These are phyloP conservation scores for Fusarium sp. DNA, from an alignment of 2,329 filamentous ascomycete genomes.

Conservation along the genomic window DNA sequence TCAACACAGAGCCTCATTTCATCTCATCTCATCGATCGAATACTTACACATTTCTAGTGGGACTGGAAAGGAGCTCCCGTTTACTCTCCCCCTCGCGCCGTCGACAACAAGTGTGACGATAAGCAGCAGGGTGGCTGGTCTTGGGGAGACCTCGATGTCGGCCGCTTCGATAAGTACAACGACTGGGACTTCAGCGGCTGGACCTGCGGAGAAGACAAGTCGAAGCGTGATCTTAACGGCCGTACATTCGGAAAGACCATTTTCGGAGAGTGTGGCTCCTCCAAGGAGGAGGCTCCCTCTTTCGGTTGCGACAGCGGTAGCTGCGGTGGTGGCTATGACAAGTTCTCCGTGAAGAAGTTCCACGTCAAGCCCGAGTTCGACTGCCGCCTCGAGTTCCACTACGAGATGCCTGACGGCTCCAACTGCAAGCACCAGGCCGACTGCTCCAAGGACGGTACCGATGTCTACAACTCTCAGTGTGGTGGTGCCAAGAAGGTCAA, in stretches of 20 bases:
- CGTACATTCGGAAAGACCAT: slow-evolving; percentile 70
- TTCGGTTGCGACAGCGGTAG: slow-evolving; percentile 58
- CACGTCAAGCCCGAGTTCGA: slow-evolving; percentile 80
- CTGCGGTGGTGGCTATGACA: slow-evolving; percentile 49
- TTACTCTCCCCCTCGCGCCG: slow-evolving; percentile 77
- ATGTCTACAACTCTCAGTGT: slow-evolving; percentile 86
- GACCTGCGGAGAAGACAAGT: slow-evolving; percentile 68
- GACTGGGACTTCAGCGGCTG: slow-evolving; percentile 81
- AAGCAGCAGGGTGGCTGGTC: slow-evolving; percentile 77
- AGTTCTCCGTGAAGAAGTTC: slow-evolving; percentile 82
- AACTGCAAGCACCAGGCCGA: slow-evolving; percentile 80
- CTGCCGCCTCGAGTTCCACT: slow-evolving; percentile 85
- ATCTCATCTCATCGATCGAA: neutral
- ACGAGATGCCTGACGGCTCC: slow-evolving; percentile 84
- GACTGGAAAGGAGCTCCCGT: slow-evolving; percentile 48
- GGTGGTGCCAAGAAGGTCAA: slow-evolving; percentile 88
- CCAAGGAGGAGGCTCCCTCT: slow-evolving; percentile 62
- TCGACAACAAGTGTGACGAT: slow-evolving; percentile 80
- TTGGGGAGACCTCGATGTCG: slow-evolving; percentile 72
- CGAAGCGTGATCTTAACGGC: slow-evolving; percentile 69
- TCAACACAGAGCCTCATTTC: neutral
- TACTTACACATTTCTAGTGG: slow-evolving; percentile 26
- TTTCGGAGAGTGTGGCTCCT: slow-evolving; percentile 61
- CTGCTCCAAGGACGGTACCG: slow-evolving; percentile 75
- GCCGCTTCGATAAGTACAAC: slow-evolving; percentile 72